Base-by-base conservation (phyloP, 805 yeast species). In the Maudiozyma saulgeensis region DNA sequence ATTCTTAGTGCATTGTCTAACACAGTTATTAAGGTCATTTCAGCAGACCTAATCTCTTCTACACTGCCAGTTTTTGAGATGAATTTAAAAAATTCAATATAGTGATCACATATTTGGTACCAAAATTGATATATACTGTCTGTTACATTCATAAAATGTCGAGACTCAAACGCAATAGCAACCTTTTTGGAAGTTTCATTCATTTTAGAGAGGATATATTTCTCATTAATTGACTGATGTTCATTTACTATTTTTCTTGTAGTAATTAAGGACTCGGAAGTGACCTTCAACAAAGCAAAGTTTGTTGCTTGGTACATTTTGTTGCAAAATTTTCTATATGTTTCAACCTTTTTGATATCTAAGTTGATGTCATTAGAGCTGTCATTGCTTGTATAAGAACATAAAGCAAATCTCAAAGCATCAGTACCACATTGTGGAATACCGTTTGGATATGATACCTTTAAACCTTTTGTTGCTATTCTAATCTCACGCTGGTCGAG, bases 371-470 rank as follows among this genome's bases (percentile, higher is more conserved):
- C 98, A 71, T 96, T 82, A 58, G 96, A 96, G 71, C 97, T 82
- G 60, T 96, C 96, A 71, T 97, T 98, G 45, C 97, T 90, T 44
- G 96, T 84, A 76, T 90, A 91, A 45, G 97, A 96, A 79, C 98
- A 91, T 55, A 91, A 78, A 39, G 98, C 96, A 66, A 91, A 93
- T 73, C 99, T 82, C 71, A 91, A 74, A 43, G 98, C 99, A 71
- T 91, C 99, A 44, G 97, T 87, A 73, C 99, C 99, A 78, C 98
- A 93, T 73, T 91, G 95, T 48, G 97, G 96, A 57, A 91, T 90
- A 73, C 98, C 98, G 59, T 81, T 80, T 52, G 98, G 97, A 75
- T 87, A 91, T 8, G 91, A 80, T 60, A 78, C 73, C 60, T 77
- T 80, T 72, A 90, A 97, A 51, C 96, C 97, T 41, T 77, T 81